phyloP scores from a whole-genome alignment of 1,139 yeast genomes.

The Tardiomyces blankii region DNA sequence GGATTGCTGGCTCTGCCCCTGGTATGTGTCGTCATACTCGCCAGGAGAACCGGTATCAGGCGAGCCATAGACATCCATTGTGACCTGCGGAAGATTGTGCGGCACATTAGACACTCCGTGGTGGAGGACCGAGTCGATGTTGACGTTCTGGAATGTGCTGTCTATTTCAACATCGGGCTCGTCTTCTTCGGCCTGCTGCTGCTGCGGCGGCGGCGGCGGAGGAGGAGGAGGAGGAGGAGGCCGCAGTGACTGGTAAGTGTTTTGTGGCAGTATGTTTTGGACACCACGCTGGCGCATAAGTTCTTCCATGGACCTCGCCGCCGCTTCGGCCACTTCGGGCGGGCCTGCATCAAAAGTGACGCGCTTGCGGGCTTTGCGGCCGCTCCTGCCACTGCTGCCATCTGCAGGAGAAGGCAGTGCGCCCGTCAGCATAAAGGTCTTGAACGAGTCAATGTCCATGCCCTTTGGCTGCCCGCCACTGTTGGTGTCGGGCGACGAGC shows the following conservation, averaged over 20 bases:
- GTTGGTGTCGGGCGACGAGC: slow-evolving; percentile 5
- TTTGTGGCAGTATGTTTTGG: slow-evolving; percentile 6
- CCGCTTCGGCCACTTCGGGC: slow-evolving; percentile 31
- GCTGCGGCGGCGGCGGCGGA: slow-evolving; percentile 6
- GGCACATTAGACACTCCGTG: slow-evolving; percentile 27
- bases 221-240: slow-evolving; percentile 5
- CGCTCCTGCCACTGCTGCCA: neutral
- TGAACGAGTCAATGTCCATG: slow-evolving; percentile 28
- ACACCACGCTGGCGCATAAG: slow-evolving; percentile 22
- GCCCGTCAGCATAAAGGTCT: slow-evolving; percentile 26
- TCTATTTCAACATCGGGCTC: slow-evolving; percentile 25
- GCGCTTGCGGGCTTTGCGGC: slow-evolving; percentile 17
- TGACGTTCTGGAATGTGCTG: slow-evolving; percentile 26
- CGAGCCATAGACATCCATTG: neutral
- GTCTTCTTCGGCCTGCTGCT: slow-evolving; percentile 10
- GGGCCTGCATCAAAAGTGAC: slow-evolving; percentile 29
- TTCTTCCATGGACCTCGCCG: slow-evolving; percentile 29
- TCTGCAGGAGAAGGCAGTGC: slow-evolving; percentile 11
- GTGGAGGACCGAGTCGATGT: slow-evolving; percentile 28
- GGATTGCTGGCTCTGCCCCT: neutral
- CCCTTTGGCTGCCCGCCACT: slow-evolving; percentile 5
- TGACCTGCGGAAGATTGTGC: slow-evolving; percentile 3
- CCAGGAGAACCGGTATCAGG: neutral
- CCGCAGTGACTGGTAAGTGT: neutral
- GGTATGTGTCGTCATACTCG: neutral